These are phyloP conservation scores for Boechera stricta DNA, from an alignment of 345 rosid genomes.

Conservation along the genomic window DNA sequence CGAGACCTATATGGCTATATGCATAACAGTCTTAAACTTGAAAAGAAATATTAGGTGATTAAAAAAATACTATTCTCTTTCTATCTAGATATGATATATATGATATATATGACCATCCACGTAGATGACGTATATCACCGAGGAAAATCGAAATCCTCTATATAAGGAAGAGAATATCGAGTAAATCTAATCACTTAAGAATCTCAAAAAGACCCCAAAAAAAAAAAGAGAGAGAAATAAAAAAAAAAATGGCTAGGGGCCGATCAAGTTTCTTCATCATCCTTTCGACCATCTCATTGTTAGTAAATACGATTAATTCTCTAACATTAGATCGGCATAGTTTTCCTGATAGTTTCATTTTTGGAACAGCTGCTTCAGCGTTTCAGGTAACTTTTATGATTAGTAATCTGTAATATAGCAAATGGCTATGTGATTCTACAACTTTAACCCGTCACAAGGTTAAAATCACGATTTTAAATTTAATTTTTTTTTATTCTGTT, in stretches of 20 bases:
- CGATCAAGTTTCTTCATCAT: constrained; percentile 14
- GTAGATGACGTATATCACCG: constrained; percentile 33
- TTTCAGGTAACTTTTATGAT: constrained; percentile 56
- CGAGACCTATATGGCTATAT: constrained; percentile 1
- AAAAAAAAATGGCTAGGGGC: constrained; percentile 15
- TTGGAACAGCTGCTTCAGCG: constrained; percentile 81
- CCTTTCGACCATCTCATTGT: constrained; percentile 20
- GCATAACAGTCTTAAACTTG: neutral
- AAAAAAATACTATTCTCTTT: neutral
- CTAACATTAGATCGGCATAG: constrained; percentile 42
- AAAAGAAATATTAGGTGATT: constrained; percentile 1
- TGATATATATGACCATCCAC: constrained; percentile 35
- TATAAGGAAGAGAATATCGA: constrained; percentile 31
- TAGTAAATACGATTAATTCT: constrained; percentile 12
- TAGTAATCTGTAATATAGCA: neutral
- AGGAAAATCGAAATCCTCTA: constrained; percentile 18
- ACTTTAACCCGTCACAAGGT: neutral
- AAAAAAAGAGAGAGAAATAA: neutral
- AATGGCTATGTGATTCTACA: constrained; percentile 1
- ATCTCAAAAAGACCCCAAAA: constrained; percentile 20
- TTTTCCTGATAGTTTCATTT: constrained; percentile 65
- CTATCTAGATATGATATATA: constrained; percentile 8
- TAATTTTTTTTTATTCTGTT: neutral
- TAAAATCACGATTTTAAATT: neutral
- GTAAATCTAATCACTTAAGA: constrained; percentile 23